A percentile compares a stretch with the other conserved stretches of the same genome.
These are phyloP conservation scores for Lippia alba DNA, from an alignment of 305 asterid genomes.

Conservation along the genomic window DNA sequence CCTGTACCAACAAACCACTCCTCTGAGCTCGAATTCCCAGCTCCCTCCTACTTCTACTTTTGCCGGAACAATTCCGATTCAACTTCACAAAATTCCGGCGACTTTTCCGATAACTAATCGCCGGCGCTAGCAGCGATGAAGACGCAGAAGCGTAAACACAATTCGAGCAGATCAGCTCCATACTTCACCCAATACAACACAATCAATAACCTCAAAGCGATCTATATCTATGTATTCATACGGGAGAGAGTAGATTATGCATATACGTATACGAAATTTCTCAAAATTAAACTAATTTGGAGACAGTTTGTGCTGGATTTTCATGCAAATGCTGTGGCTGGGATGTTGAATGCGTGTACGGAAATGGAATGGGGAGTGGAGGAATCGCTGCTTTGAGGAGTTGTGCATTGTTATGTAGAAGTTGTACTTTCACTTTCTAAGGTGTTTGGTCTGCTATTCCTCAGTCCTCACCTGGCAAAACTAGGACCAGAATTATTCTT, in stretches of 20 bases:
- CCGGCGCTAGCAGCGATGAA: conserved; percentile 39
- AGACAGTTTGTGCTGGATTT: conserved; percentile 22
- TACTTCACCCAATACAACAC: conserved; percentile 21
- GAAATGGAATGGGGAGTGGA: conserved; percentile 30
- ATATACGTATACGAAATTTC: neutral
- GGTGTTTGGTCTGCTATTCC: conserved; percentile 17
- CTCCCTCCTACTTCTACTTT: conserved; percentile 28
- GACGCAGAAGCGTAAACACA: conserved; percentile 30
- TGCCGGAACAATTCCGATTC: conserved; percentile 32
- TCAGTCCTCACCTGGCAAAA: conserved; percentile 22
- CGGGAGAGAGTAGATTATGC: neutral
- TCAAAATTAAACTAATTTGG: conserved; percentile 13
- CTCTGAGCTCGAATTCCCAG: conserved; percentile 45
- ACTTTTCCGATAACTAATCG: conserved; percentile 29
- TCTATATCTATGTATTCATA: neutral
- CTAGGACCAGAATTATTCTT: conserved; percentile 40
- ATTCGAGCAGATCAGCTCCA: conserved; percentile 49
- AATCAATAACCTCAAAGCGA: neutral
- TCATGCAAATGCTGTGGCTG: conserved; percentile 41
- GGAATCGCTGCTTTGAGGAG: conserved; percentile 24
- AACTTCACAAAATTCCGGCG: conserved; percentile 23
- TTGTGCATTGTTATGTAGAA: conserved; percentile 26
- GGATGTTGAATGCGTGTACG: conserved; percentile 30
- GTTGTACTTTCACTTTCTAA: conserved; percentile 38
- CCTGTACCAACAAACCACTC: conserved; percentile 42